Conservation (phyloP, 2,329 filamentous ascomycete genomes). For the Thielaviopsis populi region DNA sequence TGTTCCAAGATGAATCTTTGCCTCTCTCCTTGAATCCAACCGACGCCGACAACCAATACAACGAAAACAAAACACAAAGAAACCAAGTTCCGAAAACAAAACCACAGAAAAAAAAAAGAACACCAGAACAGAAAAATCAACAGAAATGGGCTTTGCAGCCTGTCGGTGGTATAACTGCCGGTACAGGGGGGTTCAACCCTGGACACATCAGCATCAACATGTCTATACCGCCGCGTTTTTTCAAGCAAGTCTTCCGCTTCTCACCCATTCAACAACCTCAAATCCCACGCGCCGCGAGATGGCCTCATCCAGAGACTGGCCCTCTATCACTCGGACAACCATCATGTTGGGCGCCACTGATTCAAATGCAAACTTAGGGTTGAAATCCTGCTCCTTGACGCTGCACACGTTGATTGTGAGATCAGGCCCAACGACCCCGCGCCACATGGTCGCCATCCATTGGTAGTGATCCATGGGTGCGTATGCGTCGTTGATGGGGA, state of each 20-base stretch:
- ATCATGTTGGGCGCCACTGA: constrained; percentile 25
- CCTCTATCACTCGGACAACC: constrained; percentile 34
- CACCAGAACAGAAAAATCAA: background rate
- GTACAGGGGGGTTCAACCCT: background rate
- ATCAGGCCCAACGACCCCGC: constrained; percentile 70
- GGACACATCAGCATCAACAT: background rate
- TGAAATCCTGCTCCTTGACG: constrained; percentile 25
- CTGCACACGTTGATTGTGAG: constrained; percentile 52
- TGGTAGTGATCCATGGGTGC: constrained; percentile 85
- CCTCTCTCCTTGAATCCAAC: constrained; percentile 1
- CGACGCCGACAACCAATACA: background rate
- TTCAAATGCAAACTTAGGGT: constrained; percentile 31
- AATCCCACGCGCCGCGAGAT: constrained; percentile 64
- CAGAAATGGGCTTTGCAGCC: background rate
- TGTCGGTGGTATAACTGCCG: background rate
- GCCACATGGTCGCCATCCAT: constrained; percentile 92
- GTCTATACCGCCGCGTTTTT: background rate
- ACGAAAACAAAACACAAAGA: background rate
- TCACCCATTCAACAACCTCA: constrained; percentile 73
- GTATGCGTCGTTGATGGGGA: constrained; percentile 65
- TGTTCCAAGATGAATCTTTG: background rate
- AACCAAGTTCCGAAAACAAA: background rate
- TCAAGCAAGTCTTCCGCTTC: constrained; percentile 28
- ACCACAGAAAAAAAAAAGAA: background rate
- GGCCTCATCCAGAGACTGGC: constrained; percentile 45